These are phyloP conservation scores for Backusella tuberculispora DNA, from an alignment of 192 early-diverging fungal genomes.

Conservation along the genomic window DNA sequence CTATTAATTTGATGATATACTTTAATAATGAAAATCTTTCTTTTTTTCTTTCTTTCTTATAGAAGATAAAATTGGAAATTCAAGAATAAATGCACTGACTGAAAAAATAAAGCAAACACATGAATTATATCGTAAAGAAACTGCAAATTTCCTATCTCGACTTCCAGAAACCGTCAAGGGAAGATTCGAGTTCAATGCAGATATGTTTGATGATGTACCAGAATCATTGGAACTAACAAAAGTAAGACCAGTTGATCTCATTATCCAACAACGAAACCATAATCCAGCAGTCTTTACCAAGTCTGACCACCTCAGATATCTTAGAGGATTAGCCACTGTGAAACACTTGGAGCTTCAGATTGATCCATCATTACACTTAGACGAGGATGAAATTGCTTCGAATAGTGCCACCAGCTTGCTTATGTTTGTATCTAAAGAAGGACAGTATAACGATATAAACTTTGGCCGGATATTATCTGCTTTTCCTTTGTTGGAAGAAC, in stretches of 20 bases:
- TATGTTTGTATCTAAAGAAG: neutral
- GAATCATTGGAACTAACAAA: neutral
- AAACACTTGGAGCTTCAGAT: neutral
- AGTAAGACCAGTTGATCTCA: neutral
- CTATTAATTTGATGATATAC: neutral
- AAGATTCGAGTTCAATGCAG: neutral
- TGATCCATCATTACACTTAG: neutral
- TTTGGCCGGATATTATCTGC: neutral
- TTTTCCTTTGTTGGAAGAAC: neutral
- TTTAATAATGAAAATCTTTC: no score
- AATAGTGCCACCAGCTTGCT: neutral
- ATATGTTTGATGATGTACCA: constrained; percentile 6
- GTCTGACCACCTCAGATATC: neutral
- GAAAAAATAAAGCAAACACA: neutral
- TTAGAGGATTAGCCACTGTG: neutral
- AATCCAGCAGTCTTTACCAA: neutral
- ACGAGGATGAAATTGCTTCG: neutral
- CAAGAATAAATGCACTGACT: neutral
- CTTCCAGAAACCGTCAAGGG: neutral
- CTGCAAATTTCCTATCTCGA: neutral
- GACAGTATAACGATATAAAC: neutral
- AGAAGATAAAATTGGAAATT: neutral
- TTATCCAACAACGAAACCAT: neutral
- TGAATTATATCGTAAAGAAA: neutral
- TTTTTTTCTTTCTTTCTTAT: neutral